phyloP scores from a whole-genome alignment of 75 land plant species.

The Sequoiadendron giganteum region DNA sequence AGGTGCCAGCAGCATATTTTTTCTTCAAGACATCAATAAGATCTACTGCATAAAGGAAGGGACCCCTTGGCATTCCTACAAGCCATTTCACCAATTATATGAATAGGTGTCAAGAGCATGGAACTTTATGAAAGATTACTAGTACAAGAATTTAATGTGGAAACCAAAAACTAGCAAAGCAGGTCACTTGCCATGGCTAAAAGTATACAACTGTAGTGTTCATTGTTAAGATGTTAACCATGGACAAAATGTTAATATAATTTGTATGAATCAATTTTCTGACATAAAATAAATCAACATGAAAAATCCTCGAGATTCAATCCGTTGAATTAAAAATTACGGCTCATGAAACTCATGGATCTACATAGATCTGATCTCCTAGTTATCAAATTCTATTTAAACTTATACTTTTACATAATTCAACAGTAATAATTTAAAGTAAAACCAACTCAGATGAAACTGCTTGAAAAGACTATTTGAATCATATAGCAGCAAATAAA shows the following conservation, averaged over 20 bases:
- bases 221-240: neutral
- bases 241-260: neutral
- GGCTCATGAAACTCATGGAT: neutral
- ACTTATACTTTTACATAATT: neutral
- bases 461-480: neutral
- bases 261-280: neutral
- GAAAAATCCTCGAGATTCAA: neutral
- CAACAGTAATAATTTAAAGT: neutral
- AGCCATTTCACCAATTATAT: neutral
- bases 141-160: neutral
- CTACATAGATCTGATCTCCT: neutral
- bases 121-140: neutral
- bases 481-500: neutral
- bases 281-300: neutral
- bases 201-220: neutral
- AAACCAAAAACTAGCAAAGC: neutral
- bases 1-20: conserved; percentile 28
- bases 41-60: conserved; percentile 31
- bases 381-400: neutral
- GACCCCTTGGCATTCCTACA: conserved; percentile 39
- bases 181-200: neutral
- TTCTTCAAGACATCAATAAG: conserved; percentile 30
- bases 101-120: neutral
- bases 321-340: neutral
- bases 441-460: neutral